These are phyloP conservation scores for Sedum album DNA, from an alignment of 164 flowering plant genomes.

Conservation along the genomic window DNA sequence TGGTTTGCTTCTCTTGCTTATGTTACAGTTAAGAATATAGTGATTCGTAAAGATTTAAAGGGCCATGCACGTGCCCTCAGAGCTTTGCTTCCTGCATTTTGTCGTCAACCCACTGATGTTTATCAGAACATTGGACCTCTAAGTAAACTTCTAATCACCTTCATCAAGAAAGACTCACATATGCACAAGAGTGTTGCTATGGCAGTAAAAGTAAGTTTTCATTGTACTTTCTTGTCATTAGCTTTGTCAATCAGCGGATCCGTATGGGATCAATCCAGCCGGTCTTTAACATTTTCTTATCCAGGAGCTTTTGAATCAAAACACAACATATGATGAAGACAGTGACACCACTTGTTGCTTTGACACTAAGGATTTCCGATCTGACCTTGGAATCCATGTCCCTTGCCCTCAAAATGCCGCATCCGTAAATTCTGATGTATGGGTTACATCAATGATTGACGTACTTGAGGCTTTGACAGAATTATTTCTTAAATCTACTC, in stretches of 20 bases:
- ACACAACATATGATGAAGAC: conserved; percentile 25
- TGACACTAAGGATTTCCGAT: conserved; percentile 9
- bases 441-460: conserved; percentile 41
- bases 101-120: conserved; percentile 59
- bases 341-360: conserved; percentile 14
- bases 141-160: conserved; percentile 29
- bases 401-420: conserved; percentile 55
- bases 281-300: neutral
- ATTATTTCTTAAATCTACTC: conserved; percentile 39
- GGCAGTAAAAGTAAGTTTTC: conserved; percentile 48
- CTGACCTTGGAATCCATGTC: conserved; percentile 13
- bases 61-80: conserved; percentile 42
- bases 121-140: conserved; percentile 33
- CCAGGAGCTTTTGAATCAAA: conserved; percentile 72
- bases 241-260: neutral
- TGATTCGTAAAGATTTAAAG: conserved; percentile 18
- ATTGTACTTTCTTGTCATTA: neutral
- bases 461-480: conserved; percentile 57
- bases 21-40: conserved; percentile 7
- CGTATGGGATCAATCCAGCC: neutral
- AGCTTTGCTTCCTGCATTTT: conserved; percentile 75
- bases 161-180: conserved; percentile 42
- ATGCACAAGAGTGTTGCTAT: conserved; percentile 47
- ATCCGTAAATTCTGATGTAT: conserved; percentile 43
- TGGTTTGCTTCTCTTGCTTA: neutral